Percentiles rank a stretch among this genome's conserved stretches.
Evolutionary conservation across 257 asterid genomes (phyloP).

Genomic region (Apocynum venetum): DNA sequence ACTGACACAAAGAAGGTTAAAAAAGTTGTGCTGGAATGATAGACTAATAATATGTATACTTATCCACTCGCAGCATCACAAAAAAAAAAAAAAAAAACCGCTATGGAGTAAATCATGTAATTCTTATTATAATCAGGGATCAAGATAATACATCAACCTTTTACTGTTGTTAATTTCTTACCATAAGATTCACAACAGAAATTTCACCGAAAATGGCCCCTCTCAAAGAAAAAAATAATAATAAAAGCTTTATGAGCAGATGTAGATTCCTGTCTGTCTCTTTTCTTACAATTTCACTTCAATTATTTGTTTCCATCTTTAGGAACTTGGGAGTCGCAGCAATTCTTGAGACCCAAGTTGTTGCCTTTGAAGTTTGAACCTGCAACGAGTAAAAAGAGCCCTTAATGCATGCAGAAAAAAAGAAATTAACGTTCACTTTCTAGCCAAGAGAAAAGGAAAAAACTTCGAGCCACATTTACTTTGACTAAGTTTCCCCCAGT

Average conservation of each 20-base stretch:
- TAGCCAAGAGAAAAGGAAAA: background rate
- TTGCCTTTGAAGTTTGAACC: background rate
- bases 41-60: too few relatives aligned
- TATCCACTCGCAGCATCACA: too few relatives aligned
- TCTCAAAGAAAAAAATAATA: background rate
- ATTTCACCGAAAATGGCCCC: too few relatives aligned
- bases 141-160: too few relatives aligned
- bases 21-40: too few relatives aligned
- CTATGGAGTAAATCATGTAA: too few relatives aligned
- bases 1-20: too few relatives aligned
- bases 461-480: constrained; percentile 4
- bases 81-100: too few relatives aligned
- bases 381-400: background rate
- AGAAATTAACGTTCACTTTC: background rate
- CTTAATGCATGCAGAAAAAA: background rate
- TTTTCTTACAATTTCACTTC: background rate
- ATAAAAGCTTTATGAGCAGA: background rate
- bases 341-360: background rate
- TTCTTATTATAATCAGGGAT: too few relatives aligned
- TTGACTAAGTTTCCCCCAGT: background rate
- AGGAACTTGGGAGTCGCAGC: background rate
- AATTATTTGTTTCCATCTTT: background rate
- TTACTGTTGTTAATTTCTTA: too few relatives aligned
- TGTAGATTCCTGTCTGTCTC: background rate
- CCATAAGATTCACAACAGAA: too few relatives aligned